phyloP scores from a whole-genome alignment of 2,329 filamentous ascomycete species.

The Beauveria brongniartii region DNA sequence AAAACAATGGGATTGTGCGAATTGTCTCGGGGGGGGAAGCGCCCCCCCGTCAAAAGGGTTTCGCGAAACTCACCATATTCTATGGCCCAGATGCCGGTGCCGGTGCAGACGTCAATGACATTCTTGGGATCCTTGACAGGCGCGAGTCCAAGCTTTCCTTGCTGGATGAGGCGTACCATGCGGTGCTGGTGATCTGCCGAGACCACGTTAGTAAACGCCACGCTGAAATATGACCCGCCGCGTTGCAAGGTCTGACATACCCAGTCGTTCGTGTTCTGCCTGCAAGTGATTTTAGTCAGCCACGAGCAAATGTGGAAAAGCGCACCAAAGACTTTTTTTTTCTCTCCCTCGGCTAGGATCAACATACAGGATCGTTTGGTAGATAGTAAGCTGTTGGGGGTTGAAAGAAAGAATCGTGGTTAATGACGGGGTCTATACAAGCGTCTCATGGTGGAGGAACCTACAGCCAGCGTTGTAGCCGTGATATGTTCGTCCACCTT shows the following conservation, averaged over 20 bases:
- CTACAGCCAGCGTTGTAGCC: conserved; percentile 8
- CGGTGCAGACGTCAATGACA: conserved; percentile 43
- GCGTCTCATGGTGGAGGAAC: not conserved
- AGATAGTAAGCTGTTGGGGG: conserved; percentile 9
- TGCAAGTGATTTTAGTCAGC: conserved; percentile 2
- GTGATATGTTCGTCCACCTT: conserved; percentile 8
- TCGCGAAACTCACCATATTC: conserved; percentile 29
- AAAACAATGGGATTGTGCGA: not conserved
- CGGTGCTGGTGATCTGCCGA: conserved; percentile 29
- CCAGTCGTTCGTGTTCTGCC: conserved; percentile 17
- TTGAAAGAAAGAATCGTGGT: not conserved
- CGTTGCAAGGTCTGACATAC: conserved; percentile 10
- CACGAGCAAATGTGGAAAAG: not conserved
- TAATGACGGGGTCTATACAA: not conserved
- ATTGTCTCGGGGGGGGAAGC: not conserved
- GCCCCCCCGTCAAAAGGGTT: not conserved
- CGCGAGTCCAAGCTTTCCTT: conserved; percentile 35
- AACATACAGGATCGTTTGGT: conserved; percentile 12
- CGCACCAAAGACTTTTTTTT: not conserved
- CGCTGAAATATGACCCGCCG: not conserved
- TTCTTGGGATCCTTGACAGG: conserved; percentile 33
- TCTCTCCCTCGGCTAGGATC: too few species aligned
- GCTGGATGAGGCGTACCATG: conserved; percentile 27
- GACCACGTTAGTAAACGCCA: not conserved
- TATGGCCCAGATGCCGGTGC: conserved; percentile 45